A percentile compares a stretch with the other conserved stretches of the same genome.
These are phyloP conservation scores for Xerocomellus intermedius DNA, from an alignment of 768 basidiomycete species.

Conservation along the genomic window DNA sequence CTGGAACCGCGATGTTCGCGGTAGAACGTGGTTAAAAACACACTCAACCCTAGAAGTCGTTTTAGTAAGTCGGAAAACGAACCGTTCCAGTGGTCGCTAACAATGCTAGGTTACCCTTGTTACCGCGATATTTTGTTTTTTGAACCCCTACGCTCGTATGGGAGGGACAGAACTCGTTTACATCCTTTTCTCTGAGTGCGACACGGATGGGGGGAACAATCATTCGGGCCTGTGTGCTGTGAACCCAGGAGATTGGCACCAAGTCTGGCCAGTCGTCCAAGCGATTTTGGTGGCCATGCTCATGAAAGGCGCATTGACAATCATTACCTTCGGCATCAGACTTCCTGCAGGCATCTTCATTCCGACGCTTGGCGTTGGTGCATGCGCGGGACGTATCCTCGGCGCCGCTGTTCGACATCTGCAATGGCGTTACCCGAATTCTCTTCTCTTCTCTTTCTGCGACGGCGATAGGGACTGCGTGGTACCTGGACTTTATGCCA, in stretches of 20 bases:
- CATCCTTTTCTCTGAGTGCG: conserved; percentile 87
- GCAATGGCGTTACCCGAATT: conserved; percentile 60
- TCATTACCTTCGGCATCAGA: conserved; percentile 92
- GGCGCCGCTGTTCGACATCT: conserved; percentile 80
- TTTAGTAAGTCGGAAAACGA: conserved; percentile 48
- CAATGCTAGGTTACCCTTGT: conserved; percentile 64
- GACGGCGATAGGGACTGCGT: conserved; percentile 68
- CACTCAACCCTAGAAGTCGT: conserved; percentile 85
- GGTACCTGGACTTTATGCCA: conserved; percentile 88
- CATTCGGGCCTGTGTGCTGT: conserved; percentile 71
- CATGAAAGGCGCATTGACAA: conserved; percentile 76
- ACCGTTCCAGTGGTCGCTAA: conserved; percentile 10
- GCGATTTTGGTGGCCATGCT: conserved; percentile 75
- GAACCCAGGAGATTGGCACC: conserved; percentile 51
- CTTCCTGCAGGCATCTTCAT: conserved; percentile 95
- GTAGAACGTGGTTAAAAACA: conserved; percentile 72
- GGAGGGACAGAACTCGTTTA: conserved; percentile 95
- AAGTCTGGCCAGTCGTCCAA: conserved; percentile 60
- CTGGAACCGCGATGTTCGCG: conserved; percentile 83
- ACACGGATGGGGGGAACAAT: conserved; percentile 48
- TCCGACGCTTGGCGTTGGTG: conserved; percentile 91
- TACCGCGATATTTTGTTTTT: conserved; percentile 77
- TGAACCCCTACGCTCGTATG: conserved; percentile 90
- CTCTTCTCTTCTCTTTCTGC: conserved; percentile 65
- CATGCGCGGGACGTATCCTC: conserved; percentile 85